Evolutionary conservation across 2,329 filamentous ascomycete genomes (phyloP), one percentile per base, ranked within the genome.

Genomic region (Aspergillus ustus): DNA sequence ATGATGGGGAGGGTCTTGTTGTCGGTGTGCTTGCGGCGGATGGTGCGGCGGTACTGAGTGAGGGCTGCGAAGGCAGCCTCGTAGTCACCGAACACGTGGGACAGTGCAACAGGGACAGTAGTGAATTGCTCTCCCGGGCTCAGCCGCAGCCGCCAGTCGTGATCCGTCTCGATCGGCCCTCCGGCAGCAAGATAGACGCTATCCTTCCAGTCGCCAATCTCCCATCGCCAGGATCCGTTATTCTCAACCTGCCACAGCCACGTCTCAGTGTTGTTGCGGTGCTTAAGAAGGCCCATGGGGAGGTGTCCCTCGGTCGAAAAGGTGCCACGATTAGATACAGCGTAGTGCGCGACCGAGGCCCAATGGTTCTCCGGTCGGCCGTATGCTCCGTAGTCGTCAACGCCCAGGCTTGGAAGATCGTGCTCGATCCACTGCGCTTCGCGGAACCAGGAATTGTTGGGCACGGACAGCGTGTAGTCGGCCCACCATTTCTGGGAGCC

Each of bases 171-270:
- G 0, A 63, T 70, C 0, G 75, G 75, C 0, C 75, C 75, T 0
- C 65, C 63, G 1, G 67, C 65, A 13, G 66, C 70, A 0, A 77
- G 46, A 56, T 76, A 78, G 11, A 77, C 43, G 34, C 66, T 69
- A 45, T 77, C 72, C n/a, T 69, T 63, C 57, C 63, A 74, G 63
- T 78, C 75, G 3, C 75, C 75, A 9, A 77, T 63, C 57, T 78
- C 75, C 73, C 73, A 77, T 25, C 67, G 61, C 75, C 75, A 77
- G 7, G 74, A 75, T 1, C 74, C 75, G 48, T 75, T 77, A 52
- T 71, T 69, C 45, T 78, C 75, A 11, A 78, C 60, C 60, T 77
- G 73, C 75, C 75, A 77, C 17, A 77, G 59, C 72, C 73, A 77
- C 1, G 69, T 69, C 13, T 74, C 70, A 5, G 31, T 58, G 1